These are phyloP conservation scores for Arabis alpina DNA, from an alignment of 345 rosid species.

Conservation along the genomic window DNA sequence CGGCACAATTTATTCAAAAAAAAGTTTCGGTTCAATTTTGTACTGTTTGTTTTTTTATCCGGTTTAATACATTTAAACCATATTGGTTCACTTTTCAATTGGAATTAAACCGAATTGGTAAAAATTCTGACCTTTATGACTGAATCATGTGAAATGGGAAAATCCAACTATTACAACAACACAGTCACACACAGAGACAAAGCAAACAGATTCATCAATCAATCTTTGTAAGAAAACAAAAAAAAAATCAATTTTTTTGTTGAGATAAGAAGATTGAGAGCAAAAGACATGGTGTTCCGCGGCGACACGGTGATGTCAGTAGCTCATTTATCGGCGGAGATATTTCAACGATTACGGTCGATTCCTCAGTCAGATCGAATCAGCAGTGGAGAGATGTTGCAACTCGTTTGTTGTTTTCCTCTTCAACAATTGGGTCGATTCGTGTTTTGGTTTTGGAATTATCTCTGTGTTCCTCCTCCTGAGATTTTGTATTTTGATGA, in stretches of 20 bases:
- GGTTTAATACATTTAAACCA: too few species aligned
- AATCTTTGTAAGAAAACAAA: background rate
- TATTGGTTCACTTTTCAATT: too few species aligned
- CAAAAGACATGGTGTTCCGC: constrained; percentile 62
- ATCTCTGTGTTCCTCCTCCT: constrained; percentile 66
- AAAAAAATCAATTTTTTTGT: background rate
- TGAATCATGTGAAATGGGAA: background rate
- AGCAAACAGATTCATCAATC: constrained; percentile 1
- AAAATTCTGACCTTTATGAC: background rate
- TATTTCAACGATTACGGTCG: constrained; percentile 53
- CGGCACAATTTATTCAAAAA: too few species aligned
- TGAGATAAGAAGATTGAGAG: constrained; percentile 25
- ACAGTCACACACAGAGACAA: constrained; percentile 26
- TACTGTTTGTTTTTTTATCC: background rate
- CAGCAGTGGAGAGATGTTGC: constrained; percentile 60
- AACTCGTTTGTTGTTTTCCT: constrained; percentile 73
- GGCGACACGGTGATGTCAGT: constrained; percentile 49
- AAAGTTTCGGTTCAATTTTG: too few species aligned
- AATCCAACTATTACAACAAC: background rate
- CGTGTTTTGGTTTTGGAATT: constrained; percentile 70
- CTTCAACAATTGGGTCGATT: constrained; percentile 74
- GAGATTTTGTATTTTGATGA: constrained; percentile 48
- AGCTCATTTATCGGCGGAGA: constrained; percentile 62
- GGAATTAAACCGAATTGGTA: background rate
- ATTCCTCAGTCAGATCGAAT: constrained; percentile 53